Percentiles rank a stretch among this genome's conserved stretches.
phyloP scores from a whole-genome alignment of 768 basidiomycete species.

The Mrakia hoshinonis region DNA sequence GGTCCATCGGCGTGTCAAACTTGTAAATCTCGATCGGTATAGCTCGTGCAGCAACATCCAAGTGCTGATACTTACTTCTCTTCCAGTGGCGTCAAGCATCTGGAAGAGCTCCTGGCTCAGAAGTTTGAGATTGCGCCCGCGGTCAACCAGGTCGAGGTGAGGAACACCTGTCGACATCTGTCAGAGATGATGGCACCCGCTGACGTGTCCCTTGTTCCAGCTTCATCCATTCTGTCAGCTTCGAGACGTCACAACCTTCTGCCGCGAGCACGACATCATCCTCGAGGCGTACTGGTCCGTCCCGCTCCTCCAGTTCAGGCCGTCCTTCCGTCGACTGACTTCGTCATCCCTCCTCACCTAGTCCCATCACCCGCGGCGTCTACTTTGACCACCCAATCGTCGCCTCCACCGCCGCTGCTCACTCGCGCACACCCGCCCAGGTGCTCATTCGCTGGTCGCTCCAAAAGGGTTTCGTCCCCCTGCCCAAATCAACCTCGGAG shows the following conservation, averaged over 20 bases:
- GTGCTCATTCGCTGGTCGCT: conserved; percentile 47
- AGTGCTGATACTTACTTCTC: neutral
- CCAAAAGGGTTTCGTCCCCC: conserved; percentile 54
- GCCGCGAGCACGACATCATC: conserved; percentile 52
- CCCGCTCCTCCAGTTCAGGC: neutral
- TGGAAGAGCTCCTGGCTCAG: conserved; percentile 15
- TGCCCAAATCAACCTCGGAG: conserved; percentile 70
- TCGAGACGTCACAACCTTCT: conserved; percentile 64
- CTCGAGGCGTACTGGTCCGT: conserved; percentile 42
- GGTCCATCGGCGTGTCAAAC: conserved; percentile 23
- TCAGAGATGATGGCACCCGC: neutral
- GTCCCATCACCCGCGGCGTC: conserved; percentile 18
- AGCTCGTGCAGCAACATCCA: neutral
- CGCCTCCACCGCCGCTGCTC: neutral
- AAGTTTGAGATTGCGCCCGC: conserved; percentile 1
- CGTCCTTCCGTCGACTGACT: neutral
- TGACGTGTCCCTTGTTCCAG: neutral
- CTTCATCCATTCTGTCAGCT: conserved; percentile 61
- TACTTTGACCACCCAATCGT: conserved; percentile 1
- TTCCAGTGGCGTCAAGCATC: conserved; percentile 19
- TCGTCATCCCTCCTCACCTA: neutral
- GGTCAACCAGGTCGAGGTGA: conserved; percentile 29
- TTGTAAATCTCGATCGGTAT: neutral
- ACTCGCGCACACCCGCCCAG: conserved; percentile 40
- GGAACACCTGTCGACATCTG: neutral